Base-by-base conservation (phyloP, 148 eudicot genomes). In the Fallopia convolvulus region DNA sequence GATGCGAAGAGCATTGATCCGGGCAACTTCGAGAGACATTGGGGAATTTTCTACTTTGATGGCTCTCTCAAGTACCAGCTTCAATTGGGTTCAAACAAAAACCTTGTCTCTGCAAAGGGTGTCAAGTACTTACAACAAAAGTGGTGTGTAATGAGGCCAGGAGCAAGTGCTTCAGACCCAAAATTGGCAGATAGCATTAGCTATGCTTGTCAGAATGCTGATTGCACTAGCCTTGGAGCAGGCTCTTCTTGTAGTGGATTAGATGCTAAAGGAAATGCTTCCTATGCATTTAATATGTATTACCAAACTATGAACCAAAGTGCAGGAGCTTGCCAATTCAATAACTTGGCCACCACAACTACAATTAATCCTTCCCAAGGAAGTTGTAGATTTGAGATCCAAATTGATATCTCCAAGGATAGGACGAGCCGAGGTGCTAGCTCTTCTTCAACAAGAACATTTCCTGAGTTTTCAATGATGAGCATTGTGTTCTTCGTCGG, bases 21-120 rank as follows among this genome's bases (percentile, higher is more conserved):
- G 0, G 99, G 99, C 6, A 96, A 90, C 65, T 96, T 96, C 4
- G 99, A 96, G 87, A 80, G 99, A 52, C 99, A 96, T 58, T 96
- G 99, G 98, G 98, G 99, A 1, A 75, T 96, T 49, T 96, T 96
- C 42, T 46, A 88, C 80, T 93, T 72, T 20, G 99, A 96, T 71
- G 99, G 98, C 12, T 49, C 81, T 0, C 21, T 88, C 15, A 96
- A 96, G 75, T 96, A 93, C 80, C 84, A 81, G 0, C 72, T 96
- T n/a, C 70, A 79, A 46, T 26, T 91, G 52, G 91, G 90, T 11
- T 79, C 78, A 9, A 83, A 80, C 30, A 66, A 52, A 56, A 84
- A 49, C 26, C 86, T 96, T 4, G 84, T 84, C 11, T 82, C 90
- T 0, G 99, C 99, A 0, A 88, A 82, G 68, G 93, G 93, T 11